phyloP scores from a whole-genome alignment of 441 rosid species.

The Gossypium lobatum region DNA sequence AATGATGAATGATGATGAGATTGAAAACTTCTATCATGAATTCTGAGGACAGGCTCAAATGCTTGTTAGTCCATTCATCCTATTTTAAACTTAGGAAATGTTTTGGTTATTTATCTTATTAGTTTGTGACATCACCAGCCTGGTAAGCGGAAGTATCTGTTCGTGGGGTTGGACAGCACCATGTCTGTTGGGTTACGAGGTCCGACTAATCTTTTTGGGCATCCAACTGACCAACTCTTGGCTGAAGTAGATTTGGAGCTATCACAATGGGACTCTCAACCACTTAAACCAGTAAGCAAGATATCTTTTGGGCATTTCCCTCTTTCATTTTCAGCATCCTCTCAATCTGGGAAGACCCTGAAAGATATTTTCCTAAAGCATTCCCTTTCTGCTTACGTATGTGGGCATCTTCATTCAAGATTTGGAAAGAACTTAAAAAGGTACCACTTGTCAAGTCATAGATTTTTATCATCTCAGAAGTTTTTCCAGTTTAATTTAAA shows the following conservation, averaged over 20 bases:
- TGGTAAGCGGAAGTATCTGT: slow-evolving; percentile 54
- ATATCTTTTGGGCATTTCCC: slow-evolving; percentile 90
- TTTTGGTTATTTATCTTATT: slow-evolving; percentile 13
- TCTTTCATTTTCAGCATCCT: slow-evolving; percentile 66
- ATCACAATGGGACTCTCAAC: slow-evolving; percentile 66
- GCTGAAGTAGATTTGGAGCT: slow-evolving; percentile 50
- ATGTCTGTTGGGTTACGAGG: slow-evolving; percentile 73
- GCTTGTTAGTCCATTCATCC: slow-evolving; percentile 4
- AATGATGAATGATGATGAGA: background rate
- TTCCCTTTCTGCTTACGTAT: slow-evolving; percentile 72
- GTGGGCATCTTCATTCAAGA: slow-evolving; percentile 82
- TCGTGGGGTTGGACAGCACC: slow-evolving; percentile 85
- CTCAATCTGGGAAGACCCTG: slow-evolving; percentile 55
- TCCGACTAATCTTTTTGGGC: slow-evolving; percentile 90
- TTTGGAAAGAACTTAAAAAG: slow-evolving; percentile 90
- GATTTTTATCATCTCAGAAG: slow-evolving; percentile 31
- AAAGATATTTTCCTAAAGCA: slow-evolving; percentile 72
- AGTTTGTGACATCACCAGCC: slow-evolving; percentile 37
- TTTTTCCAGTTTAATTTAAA: slow-evolving; percentile 72
- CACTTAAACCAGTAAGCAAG: slow-evolving; percentile 61
- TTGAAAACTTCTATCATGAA: background rate
- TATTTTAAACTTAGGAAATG: background rate
- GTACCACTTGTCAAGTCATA: slow-evolving; percentile 43
- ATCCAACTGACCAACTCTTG: slow-evolving; percentile 75
- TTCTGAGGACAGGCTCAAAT: background rate